Base-by-base conservation (phyloP, 1,284 basidiomycete genomes). In the Ustanciosporium gigantosporum region DNA sequence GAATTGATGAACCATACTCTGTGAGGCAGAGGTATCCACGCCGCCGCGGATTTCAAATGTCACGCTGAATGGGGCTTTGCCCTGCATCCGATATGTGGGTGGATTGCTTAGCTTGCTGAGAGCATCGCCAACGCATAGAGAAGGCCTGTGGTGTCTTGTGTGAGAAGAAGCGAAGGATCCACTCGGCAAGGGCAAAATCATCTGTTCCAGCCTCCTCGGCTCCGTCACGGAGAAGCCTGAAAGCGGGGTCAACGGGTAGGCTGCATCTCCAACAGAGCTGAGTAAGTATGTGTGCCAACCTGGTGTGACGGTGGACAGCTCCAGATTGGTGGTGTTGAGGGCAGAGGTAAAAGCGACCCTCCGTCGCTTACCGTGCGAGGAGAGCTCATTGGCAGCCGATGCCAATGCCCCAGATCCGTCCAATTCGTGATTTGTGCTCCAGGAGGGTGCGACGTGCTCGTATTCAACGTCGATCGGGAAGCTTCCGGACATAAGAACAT, bases 231-330 rank as follows among this genome's bases (percentile, higher is more conserved):
- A 83, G 80, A 52, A 85, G 27, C 42, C 55, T 84, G 64, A 88
- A 86, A 48, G 84, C 78, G 43, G 41, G 15, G 68, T 53, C 5
- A 57, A 41, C 2, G 56, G 22, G 27, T 77, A 97, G n/a, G 88
- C 84, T 0, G 86, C 82, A 76, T 98, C 94, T 8, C 88, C 88
- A 17, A 97, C 84, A 68, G 89, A 87, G 59, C 88, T 86, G 60
- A 98, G 87, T 74, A 90, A 87, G 77, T 97, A 97, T 71, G 85
- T 87, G 74, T 93, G 88, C 46, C 86, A 83, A 3, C 92, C 92
- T 2, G 90, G 83, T 27, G 84, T 83, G 0, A 85, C 84, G 0
- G 89, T 92, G 48, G 86, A 86, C 20, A 97, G 83, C 64, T 92
- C 89, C 74, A 96, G 86, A 25, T 90, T 84, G 7, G 89, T 88